phyloP scores from a whole-genome alignment of 1,284 basidiomycete genomes.

The Trametes versicolor region DNA sequence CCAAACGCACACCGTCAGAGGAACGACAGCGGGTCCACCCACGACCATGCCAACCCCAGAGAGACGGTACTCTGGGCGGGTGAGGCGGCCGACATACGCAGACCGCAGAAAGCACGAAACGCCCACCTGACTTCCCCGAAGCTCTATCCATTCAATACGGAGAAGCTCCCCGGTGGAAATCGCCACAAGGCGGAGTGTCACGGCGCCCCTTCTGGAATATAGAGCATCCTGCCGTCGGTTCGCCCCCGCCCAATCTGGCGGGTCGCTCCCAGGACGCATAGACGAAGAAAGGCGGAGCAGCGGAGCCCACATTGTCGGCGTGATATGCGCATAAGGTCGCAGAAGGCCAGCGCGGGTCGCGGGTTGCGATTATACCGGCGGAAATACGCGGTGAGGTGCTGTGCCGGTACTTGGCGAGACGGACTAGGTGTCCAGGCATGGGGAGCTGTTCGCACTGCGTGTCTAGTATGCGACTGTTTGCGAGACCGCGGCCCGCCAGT shows the following conservation, averaged over 20 bases:
- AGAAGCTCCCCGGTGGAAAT: slow-evolving; percentile 9
- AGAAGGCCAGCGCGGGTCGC: neutral
- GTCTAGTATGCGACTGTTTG: slow-evolving; percentile 3
- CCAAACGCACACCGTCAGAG: slow-evolving; percentile 5
- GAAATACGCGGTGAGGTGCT: slow-evolving; percentile 3
- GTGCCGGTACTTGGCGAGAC: neutral
- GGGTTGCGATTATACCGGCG: slow-evolving; percentile 10
- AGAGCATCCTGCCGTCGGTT: neutral
- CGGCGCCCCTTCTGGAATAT: slow-evolving; percentile 9
- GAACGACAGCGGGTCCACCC: neutral
- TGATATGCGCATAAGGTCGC: slow-evolving; percentile 11
- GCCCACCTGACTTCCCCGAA: slow-evolving; percentile 14
- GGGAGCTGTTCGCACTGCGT: slow-evolving; percentile 1
- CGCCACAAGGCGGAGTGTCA: slow-evolving; percentile 6
- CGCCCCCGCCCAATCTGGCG: neutral
- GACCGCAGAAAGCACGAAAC: too few relatives aligned
- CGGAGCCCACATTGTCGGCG: neutral
- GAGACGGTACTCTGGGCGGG: neutral
- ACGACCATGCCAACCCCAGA: neutral
- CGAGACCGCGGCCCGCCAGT: neutral
- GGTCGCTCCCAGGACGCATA: slow-evolving; percentile 1
- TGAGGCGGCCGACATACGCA: neutral
- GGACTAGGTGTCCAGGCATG: neutral
- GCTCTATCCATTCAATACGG: slow-evolving; percentile 7
- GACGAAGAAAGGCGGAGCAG: neutral